phyloP scores from a whole-genome alignment of 2,329 filamentous ascomycete species.

The Microcyclosporella mali region DNA sequence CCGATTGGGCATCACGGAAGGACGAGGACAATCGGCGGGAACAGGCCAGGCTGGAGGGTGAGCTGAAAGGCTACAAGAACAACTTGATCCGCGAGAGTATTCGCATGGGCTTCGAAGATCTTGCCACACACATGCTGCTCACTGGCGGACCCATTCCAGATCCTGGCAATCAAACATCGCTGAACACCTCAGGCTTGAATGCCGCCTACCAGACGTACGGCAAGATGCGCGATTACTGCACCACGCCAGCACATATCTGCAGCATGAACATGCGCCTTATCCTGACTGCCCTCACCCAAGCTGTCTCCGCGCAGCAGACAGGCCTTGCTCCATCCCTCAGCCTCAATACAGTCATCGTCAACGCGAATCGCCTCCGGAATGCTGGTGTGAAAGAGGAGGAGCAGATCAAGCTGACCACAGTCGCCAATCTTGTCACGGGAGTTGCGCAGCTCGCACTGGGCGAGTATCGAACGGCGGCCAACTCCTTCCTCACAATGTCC shows the following conservation, averaged over 20 bases:
- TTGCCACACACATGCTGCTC: constrained; percentile 74
- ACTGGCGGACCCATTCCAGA: constrained; percentile 52
- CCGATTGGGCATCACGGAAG: constrained; percentile 66
- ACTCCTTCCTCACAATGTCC: constrained; percentile 61
- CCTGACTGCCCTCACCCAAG: constrained; percentile 71
- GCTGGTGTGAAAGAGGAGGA: constrained; percentile 50
- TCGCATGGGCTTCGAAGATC: constrained; percentile 82
- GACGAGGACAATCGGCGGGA: constrained; percentile 63
- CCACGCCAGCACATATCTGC: constrained; percentile 71
- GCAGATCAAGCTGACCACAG: constrained; percentile 52
- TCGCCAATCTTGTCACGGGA: constrained; percentile 59
- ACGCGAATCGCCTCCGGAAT: constrained; percentile 46
- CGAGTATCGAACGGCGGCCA: constrained; percentile 62
- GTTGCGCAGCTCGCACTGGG: constrained; percentile 54
- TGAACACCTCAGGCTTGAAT: constrained; percentile 47
- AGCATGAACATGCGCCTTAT: constrained; percentile 77
- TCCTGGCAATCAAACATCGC: constrained; percentile 15
- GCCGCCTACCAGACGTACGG: constrained; percentile 70
- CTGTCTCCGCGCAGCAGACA: constrained; percentile 46
- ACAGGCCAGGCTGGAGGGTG: constrained; percentile 68
- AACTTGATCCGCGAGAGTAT: constrained; percentile 98
- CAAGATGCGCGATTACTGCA: constrained; percentile 87
- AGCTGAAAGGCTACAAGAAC: constrained; percentile 90
- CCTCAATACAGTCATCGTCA: constrained; percentile 56
- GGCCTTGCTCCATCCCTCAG: constrained; percentile 15